Evolutionary conservation across 129 eudicot species (phyloP), one percentile per base, ranked within the genome.

Genomic region (Flaveria bidentis): DNA sequence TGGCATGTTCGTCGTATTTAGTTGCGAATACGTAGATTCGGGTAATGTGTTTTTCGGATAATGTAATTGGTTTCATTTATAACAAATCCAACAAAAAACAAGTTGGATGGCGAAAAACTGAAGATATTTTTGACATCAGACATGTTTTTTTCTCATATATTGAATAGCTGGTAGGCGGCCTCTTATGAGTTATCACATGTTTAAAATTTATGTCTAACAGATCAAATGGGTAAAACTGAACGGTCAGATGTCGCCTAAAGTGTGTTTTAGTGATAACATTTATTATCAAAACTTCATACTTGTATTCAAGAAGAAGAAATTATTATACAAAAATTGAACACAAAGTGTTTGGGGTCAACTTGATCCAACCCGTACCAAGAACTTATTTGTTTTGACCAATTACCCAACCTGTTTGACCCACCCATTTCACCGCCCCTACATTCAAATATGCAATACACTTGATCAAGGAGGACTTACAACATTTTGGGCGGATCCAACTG

Each of bases 401-500:
- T 49, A 70, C 61, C 39, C 28, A 72, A 36, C 36, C 14, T 23
- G 5, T 17, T 6, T 39, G 52, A 67, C 72, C 68, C 56, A 13
- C 68, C 55, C 56, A 20, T 39, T 72, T 72, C 41, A 52, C 41
- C 7, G 13, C 22, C 67, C 17, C 33, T 36, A 17, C 17, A 50
- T 28, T 17, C 63, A 50, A 55, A 45, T 4, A 20, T 26, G 41
- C 6, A 69, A 46, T 52, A n/a, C 22, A 15, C 58, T 0, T 9
- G 9, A 20, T 55, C 1, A 55, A 17, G 45, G 80, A 67, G 45
- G 45, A 85, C 97, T 94, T 80, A 91, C 98, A 74, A 87, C 64
- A 88, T 82, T 86, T 75, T 91, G 96, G 9, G 86, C 90, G n/a
- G 97, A 84, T 82, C 87, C 75, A 69, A 89, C 81, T 64, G 86